A percentile compares a stretch with the other conserved stretches of the same genome.
Evolutionary conservation across 2,329 filamentous ascomycete species (phyloP).

Genomic region (Thielaviopsis euricoi): DNA sequence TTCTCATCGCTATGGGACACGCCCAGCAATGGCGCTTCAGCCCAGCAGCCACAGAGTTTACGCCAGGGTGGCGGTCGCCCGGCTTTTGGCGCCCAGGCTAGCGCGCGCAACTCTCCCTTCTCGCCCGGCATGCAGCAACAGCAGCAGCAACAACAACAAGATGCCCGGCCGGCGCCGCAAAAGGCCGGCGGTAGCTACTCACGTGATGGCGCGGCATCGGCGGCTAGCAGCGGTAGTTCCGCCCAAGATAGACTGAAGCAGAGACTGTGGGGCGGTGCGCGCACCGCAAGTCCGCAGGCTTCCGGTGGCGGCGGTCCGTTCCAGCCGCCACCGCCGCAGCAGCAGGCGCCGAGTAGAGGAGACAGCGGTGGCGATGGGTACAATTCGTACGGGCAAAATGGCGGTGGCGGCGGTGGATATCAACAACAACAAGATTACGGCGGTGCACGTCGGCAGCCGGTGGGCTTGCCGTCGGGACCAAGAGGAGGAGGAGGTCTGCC

Average conservation of each 20-base stretch:
- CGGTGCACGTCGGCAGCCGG: slow-evolving; percentile 10
- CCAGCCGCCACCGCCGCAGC: slow-evolving; percentile 24
- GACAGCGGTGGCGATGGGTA: slow-evolving; percentile 2
- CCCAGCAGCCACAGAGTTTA: slow-evolving; percentile 27
- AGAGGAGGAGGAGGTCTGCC: slow-evolving; percentile 16
- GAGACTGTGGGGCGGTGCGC: slow-evolving; percentile 50
- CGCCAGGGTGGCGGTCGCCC: slow-evolving; percentile 14
- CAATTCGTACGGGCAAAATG: slow-evolving; percentile 18
- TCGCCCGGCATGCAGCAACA: slow-evolving; percentile 5
- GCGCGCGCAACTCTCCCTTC: slow-evolving; percentile 17
- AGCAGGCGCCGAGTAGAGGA: not conserved
- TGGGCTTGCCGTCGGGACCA: slow-evolving; percentile 23
- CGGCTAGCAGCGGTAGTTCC: slow-evolving; percentile 35
- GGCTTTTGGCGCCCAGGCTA: slow-evolving; percentile 15
- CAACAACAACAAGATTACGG: slow-evolving; percentile 7
- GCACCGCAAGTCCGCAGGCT: slow-evolving; percentile 37
- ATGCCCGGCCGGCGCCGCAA: slow-evolving; percentile 11
- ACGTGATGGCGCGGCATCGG: slow-evolving; percentile 22
- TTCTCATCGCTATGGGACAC: slow-evolving; percentile 45
- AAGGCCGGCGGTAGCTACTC: not conserved
- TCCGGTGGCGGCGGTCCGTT: slow-evolving; percentile 23
- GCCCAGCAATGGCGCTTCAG: slow-evolving; percentile 18
- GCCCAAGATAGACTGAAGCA: slow-evolving; percentile 75
- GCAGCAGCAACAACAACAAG: not conserved
- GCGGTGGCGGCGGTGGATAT: slow-evolving; percentile 18